These are phyloP conservation scores for Ramalina peruviana DNA, from an alignment of 495 filamentous ascomycete species.

Conservation along the genomic window DNA sequence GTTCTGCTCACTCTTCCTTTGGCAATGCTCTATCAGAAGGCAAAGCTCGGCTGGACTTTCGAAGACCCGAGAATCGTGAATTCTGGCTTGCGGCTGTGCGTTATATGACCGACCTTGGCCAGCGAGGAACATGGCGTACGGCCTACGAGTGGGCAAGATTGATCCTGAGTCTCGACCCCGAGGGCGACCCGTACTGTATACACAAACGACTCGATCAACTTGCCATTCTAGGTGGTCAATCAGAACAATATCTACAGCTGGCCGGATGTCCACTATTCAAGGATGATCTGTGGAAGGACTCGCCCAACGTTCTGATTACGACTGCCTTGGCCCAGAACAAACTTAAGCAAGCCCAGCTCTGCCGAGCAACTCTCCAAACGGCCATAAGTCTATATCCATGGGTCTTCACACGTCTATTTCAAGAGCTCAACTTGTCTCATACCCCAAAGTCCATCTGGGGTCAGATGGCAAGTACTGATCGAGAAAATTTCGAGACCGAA, in stretches of 20 bases:
- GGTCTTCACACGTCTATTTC: constrained; percentile 63
- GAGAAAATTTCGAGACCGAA: constrained; percentile 61
- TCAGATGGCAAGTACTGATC: constrained; percentile 45
- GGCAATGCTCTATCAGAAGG: constrained; percentile 60
- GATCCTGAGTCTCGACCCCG: constrained; percentile 57
- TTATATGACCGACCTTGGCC: constrained; percentile 67
- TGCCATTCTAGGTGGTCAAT: constrained; percentile 65
- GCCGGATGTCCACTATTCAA: constrained; percentile 44
- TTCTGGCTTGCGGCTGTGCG: constrained; percentile 83
- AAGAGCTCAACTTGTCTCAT: constrained; percentile 57
- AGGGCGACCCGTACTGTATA: constrained; percentile 69
- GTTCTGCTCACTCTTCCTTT: constrained; percentile 71
- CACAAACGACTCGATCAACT: constrained; percentile 67
- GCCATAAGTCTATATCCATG: constrained; percentile 67
- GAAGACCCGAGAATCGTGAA: constrained; percentile 72
- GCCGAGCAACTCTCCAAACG: constrained; percentile 43
- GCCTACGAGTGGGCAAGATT: constrained; percentile 88
- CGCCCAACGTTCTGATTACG: constrained; percentile 59
- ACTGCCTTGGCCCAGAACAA: constrained; percentile 59
- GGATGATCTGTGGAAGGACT: constrained; percentile 26
- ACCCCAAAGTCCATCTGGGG: constrained; percentile 73
- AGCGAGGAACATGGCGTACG: constrained; percentile 88
- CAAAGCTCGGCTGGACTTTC: constrained; percentile 64
- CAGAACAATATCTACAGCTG: constrained; percentile 59
- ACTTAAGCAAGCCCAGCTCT: constrained; percentile 47